These are phyloP conservation scores for Picea sitchensis DNA, from an alignment of 75 land plant genomes.

Conservation along the genomic window DNA sequence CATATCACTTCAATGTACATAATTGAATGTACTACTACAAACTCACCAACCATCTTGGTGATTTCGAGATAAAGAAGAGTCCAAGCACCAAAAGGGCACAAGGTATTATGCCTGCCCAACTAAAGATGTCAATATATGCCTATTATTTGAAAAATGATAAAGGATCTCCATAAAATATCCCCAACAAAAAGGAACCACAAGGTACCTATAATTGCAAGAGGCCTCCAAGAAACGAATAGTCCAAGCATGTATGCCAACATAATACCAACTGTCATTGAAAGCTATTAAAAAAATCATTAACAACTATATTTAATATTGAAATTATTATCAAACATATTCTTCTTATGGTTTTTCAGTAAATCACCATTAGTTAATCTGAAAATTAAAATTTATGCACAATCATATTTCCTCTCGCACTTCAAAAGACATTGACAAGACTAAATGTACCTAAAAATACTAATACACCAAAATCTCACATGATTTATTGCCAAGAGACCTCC, in stretches of 20 bases:
- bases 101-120: conserved; percentile 62
- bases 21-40: not conserved
- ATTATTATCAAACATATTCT: no score
- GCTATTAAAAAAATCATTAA: not conserved
- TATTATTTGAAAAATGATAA: not conserved
- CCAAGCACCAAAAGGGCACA: conserved; percentile 68
- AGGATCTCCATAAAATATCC: not conserved
- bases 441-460: not conserved
- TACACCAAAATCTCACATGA: conserved; percentile 22
- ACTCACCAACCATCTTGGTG: conserved; percentile 95
- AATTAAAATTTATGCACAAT: no score
- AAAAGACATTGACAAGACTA: not conserved
- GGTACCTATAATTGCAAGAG: conserved; percentile 8
- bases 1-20: no score
- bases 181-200: not conserved
- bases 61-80: conserved; percentile 82
- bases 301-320: no score
- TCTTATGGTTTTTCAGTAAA: no score
- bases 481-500: conserved; percentile 46
- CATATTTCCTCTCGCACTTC: no score
- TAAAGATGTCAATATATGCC: not conserved
- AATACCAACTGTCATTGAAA: conserved; percentile 7
- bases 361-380: no score
- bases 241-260: conserved; percentile 11
- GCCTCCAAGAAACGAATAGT: conserved; percentile 1